Evolutionary conservation across 352 stramenopile species (phyloP).

Genomic region (Peronosclerospora sorghi): DNA sequence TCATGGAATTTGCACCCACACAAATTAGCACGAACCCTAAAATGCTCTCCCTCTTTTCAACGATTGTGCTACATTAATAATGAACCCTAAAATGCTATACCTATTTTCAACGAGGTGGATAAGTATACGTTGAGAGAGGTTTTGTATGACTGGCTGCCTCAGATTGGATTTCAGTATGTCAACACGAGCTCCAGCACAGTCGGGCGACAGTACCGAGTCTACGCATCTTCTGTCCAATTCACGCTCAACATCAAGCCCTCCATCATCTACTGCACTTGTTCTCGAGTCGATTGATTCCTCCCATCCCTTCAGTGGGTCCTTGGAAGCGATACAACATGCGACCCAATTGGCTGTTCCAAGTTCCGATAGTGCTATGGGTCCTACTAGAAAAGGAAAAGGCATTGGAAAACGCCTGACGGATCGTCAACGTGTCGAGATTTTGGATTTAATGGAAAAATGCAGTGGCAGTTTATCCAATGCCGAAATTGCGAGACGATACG

Average conservation of each 20-base stretch:
- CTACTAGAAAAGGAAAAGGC: slow-evolving; percentile 20
- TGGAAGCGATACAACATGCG: slow-evolving; percentile 6
- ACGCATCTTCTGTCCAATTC: neutral
- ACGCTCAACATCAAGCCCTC: neutral
- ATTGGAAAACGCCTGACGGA: slow-evolving; percentile 34
- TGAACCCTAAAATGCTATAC: no score
- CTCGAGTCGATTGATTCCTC: slow-evolving; percentile 1
- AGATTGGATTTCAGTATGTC: slow-evolving; percentile 8
- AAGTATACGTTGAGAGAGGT: slow-evolving; percentile 11
- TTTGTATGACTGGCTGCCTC: slow-evolving; percentile 7
- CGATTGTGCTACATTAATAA: no score
- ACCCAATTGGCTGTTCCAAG: slow-evolving; percentile 1
- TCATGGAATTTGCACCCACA: no score
- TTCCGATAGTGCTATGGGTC: slow-evolving; percentile 1
- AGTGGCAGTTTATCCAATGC: slow-evolving; percentile 27
- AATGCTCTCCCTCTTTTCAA: no score
- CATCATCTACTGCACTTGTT: slow-evolving; percentile 1
- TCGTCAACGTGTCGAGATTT: slow-evolving; percentile 35
- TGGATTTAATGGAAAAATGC: slow-evolving; percentile 30
- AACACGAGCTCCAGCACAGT: slow-evolving; percentile 1
- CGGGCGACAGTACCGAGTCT: neutral
- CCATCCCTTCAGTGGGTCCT: neutral
- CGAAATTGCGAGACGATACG: slow-evolving; percentile 33
- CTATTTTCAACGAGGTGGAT: no score
- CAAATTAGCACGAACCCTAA: no score